A percentile compares a stretch with the other conserved stretches of the same genome.
phyloP scores from a whole-genome alignment of 2,329 filamentous ascomycete genomes.

The Pochonia chlamydosporia region DNA sequence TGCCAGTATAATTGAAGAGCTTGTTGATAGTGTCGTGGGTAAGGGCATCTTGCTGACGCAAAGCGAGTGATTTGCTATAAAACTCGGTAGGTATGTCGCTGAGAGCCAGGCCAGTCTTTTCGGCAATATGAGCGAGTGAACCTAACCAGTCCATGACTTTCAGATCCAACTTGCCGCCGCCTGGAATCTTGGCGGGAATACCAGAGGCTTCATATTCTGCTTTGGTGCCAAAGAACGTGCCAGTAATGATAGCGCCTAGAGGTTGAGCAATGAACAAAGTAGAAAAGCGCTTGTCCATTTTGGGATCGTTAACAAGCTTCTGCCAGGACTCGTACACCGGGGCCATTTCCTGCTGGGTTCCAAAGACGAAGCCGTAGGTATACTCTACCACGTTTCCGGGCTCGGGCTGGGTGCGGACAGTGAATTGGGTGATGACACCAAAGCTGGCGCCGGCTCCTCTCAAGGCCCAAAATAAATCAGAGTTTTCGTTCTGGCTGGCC shows the following conservation, averaged over 20 bases:
- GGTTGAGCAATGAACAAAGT: slow-evolving; percentile 50
- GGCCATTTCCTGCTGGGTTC: slow-evolving; percentile 40
- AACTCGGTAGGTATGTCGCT: slow-evolving; percentile 45
- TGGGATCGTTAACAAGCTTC: slow-evolving; percentile 44
- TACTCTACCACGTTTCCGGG: slow-evolving; percentile 53
- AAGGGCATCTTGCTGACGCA: slow-evolving; percentile 43
- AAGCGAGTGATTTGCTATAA: slow-evolving; percentile 52
- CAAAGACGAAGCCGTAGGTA: slow-evolving; percentile 47
- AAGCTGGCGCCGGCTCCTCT: slow-evolving; percentile 52
- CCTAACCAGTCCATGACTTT: slow-evolving; percentile 59
- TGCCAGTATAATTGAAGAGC: slow-evolving; percentile 49
- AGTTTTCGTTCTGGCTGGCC: slow-evolving; percentile 40
- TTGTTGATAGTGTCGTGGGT: slow-evolving; percentile 36
- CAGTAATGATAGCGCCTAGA: slow-evolving; percentile 49
- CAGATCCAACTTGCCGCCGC: slow-evolving; percentile 32
- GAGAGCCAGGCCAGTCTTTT: slow-evolving; percentile 41
- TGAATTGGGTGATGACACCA: slow-evolving; percentile 52
- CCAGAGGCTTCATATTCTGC: slow-evolving; percentile 48
- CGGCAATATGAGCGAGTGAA: slow-evolving; percentile 46
- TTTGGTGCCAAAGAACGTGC: slow-evolving; percentile 55
- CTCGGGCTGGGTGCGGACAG: slow-evolving; percentile 49
- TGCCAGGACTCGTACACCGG: slow-evolving; percentile 53
- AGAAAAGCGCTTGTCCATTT: slow-evolving; percentile 53
- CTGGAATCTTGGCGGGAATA: slow-evolving; percentile 42
- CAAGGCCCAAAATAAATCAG: slow-evolving; percentile 51